phyloP scores from a whole-genome alignment of 2,329 filamentous ascomycete species.

The Orbilia quercus region DNA sequence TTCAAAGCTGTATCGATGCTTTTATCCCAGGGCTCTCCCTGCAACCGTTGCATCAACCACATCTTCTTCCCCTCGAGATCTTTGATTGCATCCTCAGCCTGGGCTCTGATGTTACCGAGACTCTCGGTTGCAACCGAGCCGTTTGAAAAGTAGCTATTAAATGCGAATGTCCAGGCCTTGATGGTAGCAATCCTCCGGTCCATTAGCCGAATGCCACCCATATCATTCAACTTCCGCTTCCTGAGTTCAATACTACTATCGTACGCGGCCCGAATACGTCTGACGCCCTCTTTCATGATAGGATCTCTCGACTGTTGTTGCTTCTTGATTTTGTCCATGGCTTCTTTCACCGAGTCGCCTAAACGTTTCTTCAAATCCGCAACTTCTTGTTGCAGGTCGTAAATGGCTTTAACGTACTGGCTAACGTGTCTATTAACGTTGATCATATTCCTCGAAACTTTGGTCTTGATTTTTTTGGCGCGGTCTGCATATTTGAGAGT shows the following conservation, averaged over 20 bases:
- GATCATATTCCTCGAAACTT: constrained; percentile 98
- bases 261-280: constrained; percentile 82
- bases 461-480: constrained; percentile 99
- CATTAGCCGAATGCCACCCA: constrained; percentile 84
- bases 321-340: constrained; percentile 90
- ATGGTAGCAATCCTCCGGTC: constrained; percentile 86
- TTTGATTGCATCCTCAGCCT: constrained; percentile 84
- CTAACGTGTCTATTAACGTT: constrained; percentile 99
- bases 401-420: constrained; percentile 98
- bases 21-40: constrained; percentile 86
- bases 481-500: constrained; percentile 96
- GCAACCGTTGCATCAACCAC: constrained; percentile 85
- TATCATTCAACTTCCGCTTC: constrained; percentile 79
- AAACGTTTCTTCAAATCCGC: constrained; percentile 94
- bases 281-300: constrained; percentile 79
- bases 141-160: constrained; percentile 80
- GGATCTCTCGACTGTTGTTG: constrained; percentile 84
- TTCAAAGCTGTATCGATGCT: constrained; percentile 87
- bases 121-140: constrained; percentile 73
- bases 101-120: constrained; percentile 81
- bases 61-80: constrained; percentile 91
- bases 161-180: constrained; percentile 92
- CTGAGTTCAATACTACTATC: constrained; percentile 82
- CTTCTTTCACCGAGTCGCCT: constrained; percentile 83
- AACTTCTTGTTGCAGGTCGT: constrained; percentile 97